A percentile compares a stretch with the other conserved stretches of the same genome.
Evolutionary conservation across 2,329 filamentous ascomycete species (phyloP).

Genomic region (Epichloe scottii): DNA sequence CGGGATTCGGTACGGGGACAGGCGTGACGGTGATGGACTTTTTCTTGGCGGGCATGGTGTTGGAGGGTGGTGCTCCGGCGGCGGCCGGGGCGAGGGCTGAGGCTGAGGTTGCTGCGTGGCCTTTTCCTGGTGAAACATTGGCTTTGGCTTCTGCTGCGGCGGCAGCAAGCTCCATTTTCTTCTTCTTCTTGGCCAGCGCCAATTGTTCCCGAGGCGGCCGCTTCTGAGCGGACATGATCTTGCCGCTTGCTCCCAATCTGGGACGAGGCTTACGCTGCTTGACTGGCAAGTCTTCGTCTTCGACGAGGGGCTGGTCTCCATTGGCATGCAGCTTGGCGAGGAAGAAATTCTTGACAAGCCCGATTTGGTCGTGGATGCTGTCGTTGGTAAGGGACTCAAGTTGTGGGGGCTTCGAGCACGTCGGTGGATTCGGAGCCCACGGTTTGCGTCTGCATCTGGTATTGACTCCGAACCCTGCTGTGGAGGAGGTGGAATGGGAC

Average conservation of each 20-base stretch:
- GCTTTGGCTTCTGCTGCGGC: constrained; percentile 38
- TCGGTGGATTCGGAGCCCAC: constrained; percentile 44
- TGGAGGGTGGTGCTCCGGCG: constrained; percentile 18
- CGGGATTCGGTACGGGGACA: constrained; percentile 25
- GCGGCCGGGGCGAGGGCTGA: not conserved
- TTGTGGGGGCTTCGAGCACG: constrained; percentile 54
- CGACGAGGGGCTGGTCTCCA: constrained; percentile 65
- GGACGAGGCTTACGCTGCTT: constrained; percentile 74
- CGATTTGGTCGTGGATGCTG: constrained; percentile 67
- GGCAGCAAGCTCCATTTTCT: constrained; percentile 51
- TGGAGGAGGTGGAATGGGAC: constrained; percentile 92
- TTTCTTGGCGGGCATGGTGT: constrained; percentile 39
- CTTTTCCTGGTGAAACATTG: constrained; percentile 23
- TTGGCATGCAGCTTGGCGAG: constrained; percentile 77
- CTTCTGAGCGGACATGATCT: constrained; percentile 78
- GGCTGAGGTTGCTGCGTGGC: constrained; percentile 11
- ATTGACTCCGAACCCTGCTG: constrained; percentile 74
- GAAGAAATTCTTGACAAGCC: constrained; percentile 85
- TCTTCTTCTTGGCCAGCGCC: constrained; percentile 76
- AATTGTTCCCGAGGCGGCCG: constrained; percentile 71
- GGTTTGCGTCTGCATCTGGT: constrained; percentile 61
- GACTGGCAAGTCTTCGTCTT: constrained; percentile 86
- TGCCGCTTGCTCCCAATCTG: constrained; percentile 59
- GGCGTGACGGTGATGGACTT: constrained; percentile 28
- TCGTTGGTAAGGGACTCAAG: constrained; percentile 70